Base-by-base conservation (phyloP, 1,284 basidiomycete genomes). In the Rhodotorula mucilaginosa region DNA sequence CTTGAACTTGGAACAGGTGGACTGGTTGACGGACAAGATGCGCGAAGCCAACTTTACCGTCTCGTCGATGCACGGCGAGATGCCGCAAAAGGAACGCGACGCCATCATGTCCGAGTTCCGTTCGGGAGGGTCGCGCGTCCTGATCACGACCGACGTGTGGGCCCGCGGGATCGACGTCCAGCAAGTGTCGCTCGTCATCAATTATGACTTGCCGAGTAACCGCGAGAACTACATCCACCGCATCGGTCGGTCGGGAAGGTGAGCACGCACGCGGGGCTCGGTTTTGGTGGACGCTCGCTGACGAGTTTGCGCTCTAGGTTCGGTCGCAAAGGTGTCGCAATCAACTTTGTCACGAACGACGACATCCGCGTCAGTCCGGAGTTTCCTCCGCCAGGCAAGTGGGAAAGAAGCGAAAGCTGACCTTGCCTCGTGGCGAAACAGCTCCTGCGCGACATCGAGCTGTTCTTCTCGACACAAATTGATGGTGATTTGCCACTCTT, bases 11-110 rank as follows among this genome's bases (percentile, higher is more conserved):
- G 8, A 44, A 44, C 75, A 91, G 90, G 96, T 99, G 70, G 97
- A 99, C 81, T 99, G 97, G 96, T 82, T 99, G 68, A 97, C 96
- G 54, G 94, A 97, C 83, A 99, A 99, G 84, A 95, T 99, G 92
- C 89, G 93, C 70, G 89, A 91, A 61, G 92, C 93, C 49, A 96
- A 97, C 82, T 97, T 98, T 79, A 97, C 95, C 26, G 94, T 69
- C 61, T 78, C 71, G 68, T 74, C 76, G 67, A 83, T 83, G 84
- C 94, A 97, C 76, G 97, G 97, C 71, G 96, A 99, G 82, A 98
- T 98, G 96, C 91, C 90, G 19, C 97, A 99, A 82, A 96, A 96
- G 82, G 95, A 99, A 82, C 89, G 96, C 75, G 97, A 99, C 77
- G 91, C 93, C 48, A 98, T 99, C 81, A 99, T 99, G 97, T 88